Conservation (phyloP, 441 rosid genomes). For the Dalechampia spathulata region DNA sequence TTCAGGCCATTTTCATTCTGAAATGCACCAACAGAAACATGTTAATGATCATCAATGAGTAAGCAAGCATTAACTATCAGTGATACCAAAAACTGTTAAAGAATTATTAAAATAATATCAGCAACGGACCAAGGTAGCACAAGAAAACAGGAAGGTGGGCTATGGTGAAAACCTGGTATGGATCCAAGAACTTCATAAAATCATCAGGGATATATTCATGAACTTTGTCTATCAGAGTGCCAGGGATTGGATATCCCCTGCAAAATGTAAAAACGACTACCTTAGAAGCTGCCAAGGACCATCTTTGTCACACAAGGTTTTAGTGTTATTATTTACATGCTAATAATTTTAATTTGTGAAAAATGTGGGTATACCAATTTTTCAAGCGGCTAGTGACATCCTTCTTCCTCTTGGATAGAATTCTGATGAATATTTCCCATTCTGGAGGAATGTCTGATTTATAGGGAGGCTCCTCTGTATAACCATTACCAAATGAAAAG, state of each 20-base stretch:
- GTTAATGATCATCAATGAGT: constrained; percentile 4
- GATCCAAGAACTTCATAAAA: constrained; percentile 41
- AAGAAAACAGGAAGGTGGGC: constrained; percentile 6
- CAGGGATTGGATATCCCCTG: constrained; percentile 93
- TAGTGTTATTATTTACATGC: not conserved
- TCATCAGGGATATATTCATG: constrained; percentile 80
- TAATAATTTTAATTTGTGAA: not conserved
- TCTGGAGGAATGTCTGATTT: constrained; percentile 50
- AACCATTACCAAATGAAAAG: constrained; percentile 18
- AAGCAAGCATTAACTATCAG: not conserved
- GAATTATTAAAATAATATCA: not conserved
- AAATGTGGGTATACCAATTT: constrained; percentile 44
- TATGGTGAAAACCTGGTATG: constrained; percentile 45
- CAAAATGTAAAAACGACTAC: constrained; percentile 18
- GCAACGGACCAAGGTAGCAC: not conserved
- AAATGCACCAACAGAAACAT: constrained; percentile 18
- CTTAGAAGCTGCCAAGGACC: constrained; percentile 10
- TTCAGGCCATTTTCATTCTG: constrained; percentile 41
- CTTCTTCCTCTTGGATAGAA: constrained; percentile 48
- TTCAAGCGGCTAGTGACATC: constrained; percentile 45
- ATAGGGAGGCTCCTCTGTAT: constrained; percentile 20
- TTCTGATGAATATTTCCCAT: constrained; percentile 55
- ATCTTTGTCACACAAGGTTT: not conserved
- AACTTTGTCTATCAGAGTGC: constrained; percentile 49
- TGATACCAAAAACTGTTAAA: not conserved